A percentile compares a stretch with the other conserved stretches of the same genome.
These are phyloP conservation scores for Choiromyces venosus DNA, from an alignment of 495 filamentous ascomycete species.

Conservation along the genomic window DNA sequence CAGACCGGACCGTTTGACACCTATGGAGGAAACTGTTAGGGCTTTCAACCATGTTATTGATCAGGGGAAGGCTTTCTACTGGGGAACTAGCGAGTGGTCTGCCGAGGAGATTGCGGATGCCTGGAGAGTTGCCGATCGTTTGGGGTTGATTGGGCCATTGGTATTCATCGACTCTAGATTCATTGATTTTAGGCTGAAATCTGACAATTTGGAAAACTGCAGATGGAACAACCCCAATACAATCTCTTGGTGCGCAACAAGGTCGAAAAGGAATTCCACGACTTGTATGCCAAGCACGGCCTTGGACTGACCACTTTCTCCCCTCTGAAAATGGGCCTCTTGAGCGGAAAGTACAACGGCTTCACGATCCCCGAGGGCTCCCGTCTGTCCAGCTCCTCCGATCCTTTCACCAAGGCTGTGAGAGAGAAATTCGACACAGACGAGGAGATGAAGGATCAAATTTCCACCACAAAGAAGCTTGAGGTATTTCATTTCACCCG, in stretches of 20 bases:
- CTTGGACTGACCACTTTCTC: slow-evolving; percentile 70
- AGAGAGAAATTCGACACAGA: slow-evolving; percentile 46
- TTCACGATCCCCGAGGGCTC: slow-evolving; percentile 54
- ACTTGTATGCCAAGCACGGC: slow-evolving; percentile 59
- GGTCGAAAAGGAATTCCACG: slow-evolving; percentile 70
- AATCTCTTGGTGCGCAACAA: slow-evolving; percentile 68
- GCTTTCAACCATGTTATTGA: slow-evolving; percentile 77
- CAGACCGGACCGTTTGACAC: slow-evolving; percentile 72
- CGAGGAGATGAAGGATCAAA: slow-evolving; percentile 37
- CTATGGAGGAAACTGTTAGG: slow-evolving; percentile 81
- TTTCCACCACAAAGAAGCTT: slow-evolving; percentile 20
- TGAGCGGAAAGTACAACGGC: slow-evolving; percentile 79
- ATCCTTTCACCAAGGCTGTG: slow-evolving; percentile 49
- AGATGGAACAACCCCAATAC: slow-evolving; percentile 79
- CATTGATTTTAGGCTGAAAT: not conserved
- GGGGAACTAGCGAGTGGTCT: slow-evolving; percentile 85
- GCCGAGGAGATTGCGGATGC: slow-evolving; percentile 75
- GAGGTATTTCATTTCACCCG: slow-evolving; percentile 25
- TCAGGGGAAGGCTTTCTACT: slow-evolving; percentile 76
- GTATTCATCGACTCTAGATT: slow-evolving; percentile 12
- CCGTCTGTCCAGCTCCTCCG: slow-evolving; percentile 50
- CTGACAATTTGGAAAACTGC: slow-evolving; percentile 14
- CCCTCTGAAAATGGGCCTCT: slow-evolving; percentile 64
- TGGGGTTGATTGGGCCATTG: slow-evolving; percentile 72
- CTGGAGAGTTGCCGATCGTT: slow-evolving; percentile 63